These are phyloP conservation scores for Phytophthora colocasiae DNA, from an alignment of 352 stramenopile species.

Conservation along the genomic window DNA sequence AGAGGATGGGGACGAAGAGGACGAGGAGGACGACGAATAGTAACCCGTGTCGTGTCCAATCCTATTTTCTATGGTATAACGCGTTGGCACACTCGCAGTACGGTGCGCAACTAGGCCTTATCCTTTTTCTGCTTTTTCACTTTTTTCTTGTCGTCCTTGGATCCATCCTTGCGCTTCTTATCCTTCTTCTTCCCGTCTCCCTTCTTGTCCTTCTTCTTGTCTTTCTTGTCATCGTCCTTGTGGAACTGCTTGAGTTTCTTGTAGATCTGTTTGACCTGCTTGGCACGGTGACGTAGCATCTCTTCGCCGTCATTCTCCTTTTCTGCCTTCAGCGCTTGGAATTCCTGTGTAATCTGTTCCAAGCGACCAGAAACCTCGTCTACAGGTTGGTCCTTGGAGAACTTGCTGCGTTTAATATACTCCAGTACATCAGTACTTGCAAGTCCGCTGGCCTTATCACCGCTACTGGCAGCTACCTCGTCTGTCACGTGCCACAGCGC, in stretches of 20 bases:
- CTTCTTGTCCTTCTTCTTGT: constrained; percentile 76
- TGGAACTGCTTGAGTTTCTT: constrained; percentile 91
- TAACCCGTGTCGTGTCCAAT: constrained; percentile 25
- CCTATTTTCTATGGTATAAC: constrained; percentile 35
- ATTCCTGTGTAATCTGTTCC: constrained; percentile 44
- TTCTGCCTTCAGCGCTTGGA: constrained; percentile 43
- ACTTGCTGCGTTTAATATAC: constrained; percentile 79
- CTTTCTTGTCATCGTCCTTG: constrained; percentile 62
- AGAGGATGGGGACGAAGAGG: constrained; percentile 58
- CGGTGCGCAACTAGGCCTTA: constrained; percentile 26
- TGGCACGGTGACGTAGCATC: constrained; percentile 46
- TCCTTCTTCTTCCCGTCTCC: constrained; percentile 69
- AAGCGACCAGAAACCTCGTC: constrained; percentile 44
- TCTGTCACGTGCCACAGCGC: constrained; percentile 63
- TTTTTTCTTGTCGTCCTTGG: constrained; percentile 66
- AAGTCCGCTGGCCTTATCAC: constrained; percentile 42
- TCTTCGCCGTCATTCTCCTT: constrained; percentile 47
- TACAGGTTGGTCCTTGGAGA: constrained; percentile 61
- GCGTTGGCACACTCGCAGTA: constrained; percentile 4
- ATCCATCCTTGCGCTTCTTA: constrained; percentile 74
- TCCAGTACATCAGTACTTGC: constrained; percentile 50
- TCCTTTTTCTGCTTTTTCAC: constrained; percentile 66
- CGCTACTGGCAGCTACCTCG: constrained; percentile 49
- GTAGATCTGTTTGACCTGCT: constrained; percentile 85
- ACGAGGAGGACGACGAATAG: constrained; percentile 42